Evolutionary conservation across 192 early-diverging fungal genomes (phyloP), one percentile per base, ranked within the genome.

Genomic region (Endogone sp.): DNA sequence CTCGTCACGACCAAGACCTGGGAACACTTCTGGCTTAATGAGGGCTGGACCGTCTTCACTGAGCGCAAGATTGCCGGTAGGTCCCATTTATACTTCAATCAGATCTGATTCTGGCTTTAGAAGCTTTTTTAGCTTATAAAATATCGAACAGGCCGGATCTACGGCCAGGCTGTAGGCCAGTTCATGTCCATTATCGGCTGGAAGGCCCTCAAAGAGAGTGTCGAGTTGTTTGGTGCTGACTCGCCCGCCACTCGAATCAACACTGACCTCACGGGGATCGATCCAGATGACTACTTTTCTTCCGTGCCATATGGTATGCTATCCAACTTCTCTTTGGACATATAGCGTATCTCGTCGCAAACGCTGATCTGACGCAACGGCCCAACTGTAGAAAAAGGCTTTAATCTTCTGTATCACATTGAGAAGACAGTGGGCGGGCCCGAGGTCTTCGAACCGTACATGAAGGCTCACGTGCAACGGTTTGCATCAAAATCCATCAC

Each of bases 1-100:
- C 74, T 94, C 56, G 93, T 94, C 26, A 94, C 93, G 29, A 90
- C 87, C 49, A 81, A 82, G 65, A 89, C 88, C 82, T 94, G 93
- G 93, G 83, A 86, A 72, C 79, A 87, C 66, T 91, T 92, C 71
- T 95, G 94, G 97, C 82, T 98, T 28, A 99, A 98, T 70, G 97
- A 99, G 82, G 96, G 97, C 64, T 95, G 93, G 83, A 98, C 95
- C 4, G 87, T 95, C 24, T 96, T 94, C 76, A 83, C 94, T 62
- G 94, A 99, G 80, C 88, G 95, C 73, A 96, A 95, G 81, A 97
- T 98, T 60, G 66, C 89, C 49, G 90, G 86, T 37, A 21, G 28
- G 20, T 16, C 37, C 37, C 16, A 16, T 16, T 16, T 49, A 0
- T 49, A 6, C 16, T 16, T 16, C 9, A 6, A 6, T 16, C 16